These are phyloP conservation scores for Misopates orontium DNA, from an alignment of 257 asterid genomes.

Conservation along the genomic window DNA sequence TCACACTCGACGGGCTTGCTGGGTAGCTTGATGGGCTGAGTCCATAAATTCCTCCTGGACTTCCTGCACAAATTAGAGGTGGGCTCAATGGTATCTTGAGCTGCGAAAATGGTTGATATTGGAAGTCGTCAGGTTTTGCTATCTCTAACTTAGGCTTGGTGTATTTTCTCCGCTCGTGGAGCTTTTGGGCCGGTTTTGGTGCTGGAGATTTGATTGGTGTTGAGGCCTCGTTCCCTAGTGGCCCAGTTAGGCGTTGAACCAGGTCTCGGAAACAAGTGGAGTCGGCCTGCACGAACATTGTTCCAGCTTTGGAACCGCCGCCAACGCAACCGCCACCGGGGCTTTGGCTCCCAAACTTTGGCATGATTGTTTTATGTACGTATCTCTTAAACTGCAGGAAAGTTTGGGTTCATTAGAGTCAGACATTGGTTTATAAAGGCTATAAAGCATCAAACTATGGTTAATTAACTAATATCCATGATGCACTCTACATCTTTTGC, in stretches of 20 bases:
- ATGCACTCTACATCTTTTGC: too few species aligned
- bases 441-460: too few species aligned
- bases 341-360: slow-evolving; percentile 21
- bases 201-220: slow-evolving; percentile 15
- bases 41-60: slow-evolving; percentile 5
- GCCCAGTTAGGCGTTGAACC: slow-evolving; percentile 47
- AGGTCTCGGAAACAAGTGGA: slow-evolving; percentile 38
- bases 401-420: background rate
- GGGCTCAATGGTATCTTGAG: slow-evolving; percentile 17
- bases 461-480: too few species aligned
- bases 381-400: slow-evolving; percentile 3
- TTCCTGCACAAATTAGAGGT: background rate
- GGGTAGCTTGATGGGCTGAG: slow-evolving; percentile 1
- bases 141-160: slow-evolving; percentile 32
- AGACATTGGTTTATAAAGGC: background rate
- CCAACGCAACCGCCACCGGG: background rate
- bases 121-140: slow-evolving; percentile 8
- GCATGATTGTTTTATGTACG: slow-evolving; percentile 4
- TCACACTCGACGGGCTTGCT: slow-evolving; percentile 24
- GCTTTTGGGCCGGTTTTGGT: slow-evolving; percentile 34
- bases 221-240: slow-evolving; percentile 18
- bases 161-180: slow-evolving; percentile 36
- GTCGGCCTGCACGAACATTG: slow-evolving; percentile 38
- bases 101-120: slow-evolving; percentile 16
- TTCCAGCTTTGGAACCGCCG: slow-evolving; percentile 20